These are phyloP conservation scores for Magnaporthiopsis incrustans DNA, from an alignment of 2,329 filamentous ascomycete species.

Conservation along the genomic window DNA sequence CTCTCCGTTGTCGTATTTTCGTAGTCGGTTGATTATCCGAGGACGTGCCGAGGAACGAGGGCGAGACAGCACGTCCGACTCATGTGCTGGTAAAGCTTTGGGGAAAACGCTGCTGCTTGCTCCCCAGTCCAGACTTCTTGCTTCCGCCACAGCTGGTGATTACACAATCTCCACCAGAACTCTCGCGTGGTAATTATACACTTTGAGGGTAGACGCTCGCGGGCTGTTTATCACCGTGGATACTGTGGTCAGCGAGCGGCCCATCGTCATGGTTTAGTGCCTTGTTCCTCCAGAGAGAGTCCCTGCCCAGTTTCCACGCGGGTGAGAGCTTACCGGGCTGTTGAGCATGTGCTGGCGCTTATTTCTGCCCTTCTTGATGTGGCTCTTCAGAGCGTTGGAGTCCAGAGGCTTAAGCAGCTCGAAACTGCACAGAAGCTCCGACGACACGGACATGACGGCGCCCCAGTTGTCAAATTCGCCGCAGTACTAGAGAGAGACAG, in stretches of 20 bases:
- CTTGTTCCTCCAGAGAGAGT: background rate
- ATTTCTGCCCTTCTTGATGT: constrained; percentile 96
- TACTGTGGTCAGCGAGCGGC: background rate
- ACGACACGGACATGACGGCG: constrained; percentile 95
- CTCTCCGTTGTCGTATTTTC: background rate
- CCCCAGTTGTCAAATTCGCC: constrained; percentile 99
- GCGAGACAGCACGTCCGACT: background rate
- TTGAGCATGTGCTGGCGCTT: constrained; percentile 93
- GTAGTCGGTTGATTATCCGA: background rate
- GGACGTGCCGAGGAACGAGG: background rate
- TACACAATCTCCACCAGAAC: background rate
- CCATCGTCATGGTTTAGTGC: background rate
- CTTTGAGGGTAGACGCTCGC: constrained; percentile 50
- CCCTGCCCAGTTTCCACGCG: background rate
- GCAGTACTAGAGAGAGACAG: constrained; percentile 60
- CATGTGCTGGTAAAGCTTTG: background rate
- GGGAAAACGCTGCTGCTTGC: background rate
- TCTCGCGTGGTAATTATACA: constrained; percentile 26
- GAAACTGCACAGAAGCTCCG: constrained; percentile 90
- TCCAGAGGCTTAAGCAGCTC: constrained; percentile 94
- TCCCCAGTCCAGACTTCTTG: background rate
- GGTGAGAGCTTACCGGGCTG: constrained; percentile 65
- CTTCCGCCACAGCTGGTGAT: background rate
- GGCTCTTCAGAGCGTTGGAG: constrained; percentile 91
- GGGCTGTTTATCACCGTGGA: constrained; percentile 29